Percentiles rank a stretch among this genome's conserved stretches.
phyloP scores from a whole-genome alignment of 768 basidiomycete genomes.

The Crucibulum laeve region DNA sequence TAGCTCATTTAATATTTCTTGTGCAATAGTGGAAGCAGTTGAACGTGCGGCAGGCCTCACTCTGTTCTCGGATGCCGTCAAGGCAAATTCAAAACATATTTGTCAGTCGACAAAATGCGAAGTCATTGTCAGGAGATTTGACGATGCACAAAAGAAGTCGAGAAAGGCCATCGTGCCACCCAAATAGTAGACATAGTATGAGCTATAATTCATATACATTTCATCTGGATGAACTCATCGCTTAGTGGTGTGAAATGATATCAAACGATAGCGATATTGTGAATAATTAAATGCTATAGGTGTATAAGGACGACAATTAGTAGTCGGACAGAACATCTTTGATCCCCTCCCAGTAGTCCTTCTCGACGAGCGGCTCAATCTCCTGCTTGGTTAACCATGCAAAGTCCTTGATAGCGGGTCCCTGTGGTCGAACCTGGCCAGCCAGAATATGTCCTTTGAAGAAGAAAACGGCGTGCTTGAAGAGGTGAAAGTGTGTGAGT shows the following conservation, averaged over 20 bases:
- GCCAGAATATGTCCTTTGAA: conserved; percentile 92
- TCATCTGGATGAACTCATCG: too few species aligned
- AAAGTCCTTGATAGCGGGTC: conserved; percentile 62
- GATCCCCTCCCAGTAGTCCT: conserved; percentile 70
- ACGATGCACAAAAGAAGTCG: conserved; percentile 77
- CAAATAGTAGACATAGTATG: conserved; percentile 23
- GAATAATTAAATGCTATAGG: conserved; percentile 10
- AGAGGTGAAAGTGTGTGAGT: not conserved
- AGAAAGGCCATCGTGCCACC: conserved; percentile 50
- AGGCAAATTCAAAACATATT: conserved; percentile 73
- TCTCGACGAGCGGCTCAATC: conserved; percentile 64
- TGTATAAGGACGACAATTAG: conserved; percentile 29
- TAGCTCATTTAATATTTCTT: not conserved
- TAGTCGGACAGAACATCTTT: conserved; percentile 80
- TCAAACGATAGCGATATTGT: too few species aligned
- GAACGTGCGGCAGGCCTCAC: conserved; percentile 86
- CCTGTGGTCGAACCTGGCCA: conserved; percentile 68
- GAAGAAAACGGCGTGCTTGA: conserved; percentile 77
- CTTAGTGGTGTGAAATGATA: too few species aligned
- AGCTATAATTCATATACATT: too few species aligned
- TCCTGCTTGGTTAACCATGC: conserved; percentile 96
- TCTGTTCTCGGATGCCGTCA: conserved; percentile 81
- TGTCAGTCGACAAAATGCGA: conserved; percentile 89
- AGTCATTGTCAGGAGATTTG: conserved; percentile 83
- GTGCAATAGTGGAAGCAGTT: conserved; percentile 74